Evolutionary conservation across 305 asterid genomes (phyloP).

Genomic region (Fraxinus sp.): DNA sequence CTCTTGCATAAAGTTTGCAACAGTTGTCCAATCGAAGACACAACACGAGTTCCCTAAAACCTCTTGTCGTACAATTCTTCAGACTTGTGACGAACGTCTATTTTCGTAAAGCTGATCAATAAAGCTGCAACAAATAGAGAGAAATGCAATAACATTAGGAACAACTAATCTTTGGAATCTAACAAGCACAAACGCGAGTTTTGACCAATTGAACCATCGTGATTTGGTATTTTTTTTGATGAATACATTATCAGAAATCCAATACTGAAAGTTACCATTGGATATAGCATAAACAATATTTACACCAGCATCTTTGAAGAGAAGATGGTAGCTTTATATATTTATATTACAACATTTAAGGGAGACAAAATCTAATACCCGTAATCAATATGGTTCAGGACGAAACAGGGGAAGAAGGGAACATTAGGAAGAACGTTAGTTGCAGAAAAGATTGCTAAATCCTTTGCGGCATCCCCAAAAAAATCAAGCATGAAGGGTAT

Average conservation of each 20-base stretch:
- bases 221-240: not conserved
- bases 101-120: not conserved
- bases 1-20: not conserved
- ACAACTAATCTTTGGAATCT: not conserved
- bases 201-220: not conserved
- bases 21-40: not conserved
- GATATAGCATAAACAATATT: not conserved
- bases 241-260: not conserved
- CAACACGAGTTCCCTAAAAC: slow-evolving; percentile 7
- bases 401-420: not conserved
- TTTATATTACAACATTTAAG: not conserved
- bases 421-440: not conserved
- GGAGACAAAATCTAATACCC: not conserved
- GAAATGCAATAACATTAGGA: not conserved
- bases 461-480: not conserved
- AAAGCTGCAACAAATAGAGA: slow-evolving; percentile 26
- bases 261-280: not conserved
- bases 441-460: not conserved
- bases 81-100: not conserved
- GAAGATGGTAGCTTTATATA: not conserved
- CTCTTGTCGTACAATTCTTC: not conserved
- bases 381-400: not conserved
- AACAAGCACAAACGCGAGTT: not conserved
- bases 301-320: not conserved
- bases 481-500: not conserved